These are phyloP conservation scores for Camellia japonica DNA, from an alignment of 148 eudicot genomes.

Conservation along the genomic window DNA sequence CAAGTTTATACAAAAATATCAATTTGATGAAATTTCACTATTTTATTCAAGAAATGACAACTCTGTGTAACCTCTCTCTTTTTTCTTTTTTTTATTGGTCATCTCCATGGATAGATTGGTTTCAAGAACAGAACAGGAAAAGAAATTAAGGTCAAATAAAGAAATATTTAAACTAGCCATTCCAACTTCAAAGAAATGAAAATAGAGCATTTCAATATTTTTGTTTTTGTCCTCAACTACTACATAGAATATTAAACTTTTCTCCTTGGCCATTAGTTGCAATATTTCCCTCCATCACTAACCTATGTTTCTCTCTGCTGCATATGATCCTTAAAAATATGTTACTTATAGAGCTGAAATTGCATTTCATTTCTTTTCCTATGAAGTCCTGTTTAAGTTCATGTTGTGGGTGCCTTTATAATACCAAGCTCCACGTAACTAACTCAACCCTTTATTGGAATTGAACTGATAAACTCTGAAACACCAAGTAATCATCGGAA, in stretches of 20 bases:
- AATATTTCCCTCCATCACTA: neutral
- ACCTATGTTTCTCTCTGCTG: neutral
- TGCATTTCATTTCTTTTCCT: conserved; percentile 3
- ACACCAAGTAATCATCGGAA: neutral
- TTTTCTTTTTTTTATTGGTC: neutral
- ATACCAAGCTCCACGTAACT: conserved; percentile 2
- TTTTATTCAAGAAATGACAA: neutral
- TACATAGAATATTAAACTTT: neutral
- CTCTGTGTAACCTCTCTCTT: neutral
- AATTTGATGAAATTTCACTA: neutral
- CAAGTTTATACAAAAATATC: conserved; percentile 9
- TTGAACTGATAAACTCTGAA: neutral
- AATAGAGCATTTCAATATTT: too few relatives aligned
- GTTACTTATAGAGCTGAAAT: neutral
- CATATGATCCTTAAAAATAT: conserved; percentile 6
- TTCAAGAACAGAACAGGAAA: neutral
- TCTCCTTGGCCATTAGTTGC: neutral
- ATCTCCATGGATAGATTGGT: neutral
- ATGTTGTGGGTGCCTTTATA: neutral
- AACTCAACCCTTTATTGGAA: conserved; percentile 3
- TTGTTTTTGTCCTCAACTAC: neutral
- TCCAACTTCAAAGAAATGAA: neutral
- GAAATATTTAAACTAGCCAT: too few relatives aligned
- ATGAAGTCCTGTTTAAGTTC: neutral
- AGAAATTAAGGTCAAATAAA: too few relatives aligned